A percentile compares a stretch with the other conserved stretches of the same genome.
Evolutionary conservation across 805 yeast genomes (phyloP).

Genomic region (Saccharomycopsis sp.): DNA sequence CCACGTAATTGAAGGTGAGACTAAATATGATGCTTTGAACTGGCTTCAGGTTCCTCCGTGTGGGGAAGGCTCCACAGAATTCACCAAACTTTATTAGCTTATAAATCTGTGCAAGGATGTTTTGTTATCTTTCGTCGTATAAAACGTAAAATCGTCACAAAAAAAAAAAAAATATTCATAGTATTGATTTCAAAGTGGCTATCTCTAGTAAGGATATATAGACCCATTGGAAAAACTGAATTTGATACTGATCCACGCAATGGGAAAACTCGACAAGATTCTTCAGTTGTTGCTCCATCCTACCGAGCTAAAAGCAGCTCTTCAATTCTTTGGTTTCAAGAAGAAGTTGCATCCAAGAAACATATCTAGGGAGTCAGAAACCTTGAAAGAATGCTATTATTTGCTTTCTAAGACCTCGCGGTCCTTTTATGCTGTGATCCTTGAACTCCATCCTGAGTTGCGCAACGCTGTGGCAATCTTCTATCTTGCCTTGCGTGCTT

Average conservation of each 20-base stretch:
- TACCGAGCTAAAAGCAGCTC: constrained; percentile 54
- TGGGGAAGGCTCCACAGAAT: constrained; percentile 47
- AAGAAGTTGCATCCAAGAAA: constrained; percentile 43
- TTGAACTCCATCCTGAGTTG: constrained; percentile 83
- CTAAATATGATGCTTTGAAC: constrained; percentile 52
- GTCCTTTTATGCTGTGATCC: constrained; percentile 89
- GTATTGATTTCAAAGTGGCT: no score
- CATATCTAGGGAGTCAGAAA: constrained; percentile 31
- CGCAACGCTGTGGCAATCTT: constrained; percentile 75
- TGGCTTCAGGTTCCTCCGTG: constrained; percentile 74
- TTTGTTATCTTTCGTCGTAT: no score
- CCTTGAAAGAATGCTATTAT: constrained; percentile 55
- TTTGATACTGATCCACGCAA: no score
- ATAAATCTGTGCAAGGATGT: no score
- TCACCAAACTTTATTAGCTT: constrained; percentile 40
- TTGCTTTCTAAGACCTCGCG: constrained; percentile 68
- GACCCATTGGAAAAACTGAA: not conserved
- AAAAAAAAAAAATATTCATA: no score
- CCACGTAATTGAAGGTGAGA: constrained; percentile 63
- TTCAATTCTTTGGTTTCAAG: constrained; percentile 53
- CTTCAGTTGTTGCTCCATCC: constrained; percentile 60
- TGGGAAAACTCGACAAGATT: constrained; percentile 46
- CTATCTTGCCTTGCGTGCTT: constrained; percentile 77
- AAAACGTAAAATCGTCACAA: no score
- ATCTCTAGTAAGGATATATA: no score